phyloP scores from a whole-genome alignment of 2,329 filamentous ascomycete genomes.

The Sporothrix protearum region DNA sequence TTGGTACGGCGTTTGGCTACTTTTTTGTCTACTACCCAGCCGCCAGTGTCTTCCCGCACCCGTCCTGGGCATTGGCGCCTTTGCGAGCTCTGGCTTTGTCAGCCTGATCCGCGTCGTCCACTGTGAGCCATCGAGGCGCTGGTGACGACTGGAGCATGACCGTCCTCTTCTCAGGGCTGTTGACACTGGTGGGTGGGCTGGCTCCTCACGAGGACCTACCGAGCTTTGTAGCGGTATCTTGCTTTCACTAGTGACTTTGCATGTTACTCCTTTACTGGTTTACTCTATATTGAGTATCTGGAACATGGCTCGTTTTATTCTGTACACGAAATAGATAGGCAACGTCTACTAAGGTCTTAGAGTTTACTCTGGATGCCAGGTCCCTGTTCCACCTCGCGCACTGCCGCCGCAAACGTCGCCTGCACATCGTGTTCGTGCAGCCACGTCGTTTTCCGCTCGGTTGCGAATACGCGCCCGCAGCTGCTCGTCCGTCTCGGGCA shows the following conservation, averaged over 20 bases:
- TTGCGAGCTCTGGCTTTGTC: constrained; percentile 3
- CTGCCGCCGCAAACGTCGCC: constrained; percentile 18
- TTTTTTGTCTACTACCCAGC: constrained; percentile 10
- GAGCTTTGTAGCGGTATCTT: not conserved
- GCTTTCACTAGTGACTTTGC: too few species aligned
- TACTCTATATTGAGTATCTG: too few species aligned
- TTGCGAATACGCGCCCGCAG: constrained; percentile 37
- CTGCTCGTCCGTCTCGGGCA: constrained; percentile 38
- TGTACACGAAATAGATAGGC: not conserved
- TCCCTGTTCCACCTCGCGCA: not conserved
- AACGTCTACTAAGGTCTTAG: not conserved
- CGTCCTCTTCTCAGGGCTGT: not conserved
- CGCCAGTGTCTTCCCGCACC: constrained; percentile 9
- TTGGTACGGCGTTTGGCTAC: not conserved
- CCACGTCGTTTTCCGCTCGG: constrained; percentile 41
- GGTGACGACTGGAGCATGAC: constrained; percentile 6
- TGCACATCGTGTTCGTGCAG: constrained; percentile 46
- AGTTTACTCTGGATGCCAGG: not conserved
- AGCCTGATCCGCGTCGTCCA: not conserved
- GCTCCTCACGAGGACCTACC: not conserved
- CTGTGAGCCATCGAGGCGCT: not conserved
- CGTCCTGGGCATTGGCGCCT: not conserved
- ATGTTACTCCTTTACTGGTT: too few species aligned
- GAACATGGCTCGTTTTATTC: not conserved
- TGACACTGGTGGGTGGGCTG: not conserved